Conservation (phyloP, 2,329 filamentous ascomycete genomes). For the Xylaria sp. region DNA sequence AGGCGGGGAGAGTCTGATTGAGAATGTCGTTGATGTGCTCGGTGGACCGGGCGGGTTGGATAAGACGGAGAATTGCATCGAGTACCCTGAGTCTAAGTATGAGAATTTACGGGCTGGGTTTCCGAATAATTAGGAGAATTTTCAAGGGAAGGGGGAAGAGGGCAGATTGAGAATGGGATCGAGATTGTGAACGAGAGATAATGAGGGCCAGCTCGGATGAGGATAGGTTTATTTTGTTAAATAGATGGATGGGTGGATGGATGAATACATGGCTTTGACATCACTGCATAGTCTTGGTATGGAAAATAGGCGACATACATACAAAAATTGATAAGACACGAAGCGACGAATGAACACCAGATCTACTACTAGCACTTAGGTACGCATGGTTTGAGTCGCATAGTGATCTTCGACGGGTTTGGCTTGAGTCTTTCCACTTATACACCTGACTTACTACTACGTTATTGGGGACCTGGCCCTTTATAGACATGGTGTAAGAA, state of each 20-base stretch:
- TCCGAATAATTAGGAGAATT: conserved; percentile 53
- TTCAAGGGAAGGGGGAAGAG: not conserved
- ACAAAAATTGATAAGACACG: conserved; percentile 13
- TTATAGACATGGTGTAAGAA: no score
- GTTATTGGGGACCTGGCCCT: not conserved
- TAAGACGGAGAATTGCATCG: conserved; percentile 67
- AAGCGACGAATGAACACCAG: conserved; percentile 12
- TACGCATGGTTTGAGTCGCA: not conserved
- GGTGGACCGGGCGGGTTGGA: conserved; percentile 65
- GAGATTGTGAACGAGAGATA: no score
- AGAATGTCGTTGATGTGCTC: conserved; percentile 68
- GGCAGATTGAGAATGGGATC: not conserved
- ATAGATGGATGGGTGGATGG: not conserved
- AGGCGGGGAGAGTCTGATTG: conserved; percentile 74
- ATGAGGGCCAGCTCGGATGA: not conserved
- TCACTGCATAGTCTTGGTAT: no score
- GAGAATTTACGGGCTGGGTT: conserved; percentile 74
- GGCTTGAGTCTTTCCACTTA: not conserved
- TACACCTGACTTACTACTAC: not conserved
- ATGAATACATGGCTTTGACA: not conserved
- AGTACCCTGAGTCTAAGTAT: conserved; percentile 74
- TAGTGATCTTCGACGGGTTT: not conserved
- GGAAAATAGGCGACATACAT: conserved; percentile 10
- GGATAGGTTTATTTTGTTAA: not conserved
- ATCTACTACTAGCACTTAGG: not conserved